phyloP scores from a whole-genome alignment of 73 alveolate genomes.

The Paramecium pentaurelia region DNA sequence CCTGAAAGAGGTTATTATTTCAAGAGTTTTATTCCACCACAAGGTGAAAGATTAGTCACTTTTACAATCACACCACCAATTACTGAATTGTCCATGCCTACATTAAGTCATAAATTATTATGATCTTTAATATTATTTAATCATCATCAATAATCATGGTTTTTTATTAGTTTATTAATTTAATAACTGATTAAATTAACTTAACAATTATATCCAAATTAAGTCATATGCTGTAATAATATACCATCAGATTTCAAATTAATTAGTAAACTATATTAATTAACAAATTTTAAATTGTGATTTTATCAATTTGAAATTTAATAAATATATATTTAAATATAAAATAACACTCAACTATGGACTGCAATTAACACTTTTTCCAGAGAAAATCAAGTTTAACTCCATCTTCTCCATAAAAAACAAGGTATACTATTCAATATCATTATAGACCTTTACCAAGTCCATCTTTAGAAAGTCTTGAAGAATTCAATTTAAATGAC shows the following conservation, averaged over 20 bases:
- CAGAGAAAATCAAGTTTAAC: background rate
- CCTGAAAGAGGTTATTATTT: slow-evolving; percentile 48
- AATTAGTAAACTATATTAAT: background rate
- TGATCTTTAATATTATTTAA: background rate
- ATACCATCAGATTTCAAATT: background rate
- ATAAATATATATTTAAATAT: background rate
- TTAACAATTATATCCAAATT: background rate
- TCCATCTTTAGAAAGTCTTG: background rate
- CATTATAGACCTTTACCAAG: background rate
- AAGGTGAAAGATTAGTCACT: background rate
- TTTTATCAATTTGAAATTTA: slow-evolving; percentile 14
- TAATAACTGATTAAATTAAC: background rate
- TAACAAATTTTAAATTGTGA: background rate
- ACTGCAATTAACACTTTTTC: background rate
- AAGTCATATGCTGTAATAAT: background rate
- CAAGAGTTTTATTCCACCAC: background rate
- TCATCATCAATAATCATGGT: background rate
- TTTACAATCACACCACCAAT: slow-evolving; percentile 17
- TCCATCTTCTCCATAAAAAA: slow-evolving; percentile 5
- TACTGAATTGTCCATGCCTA: background rate
- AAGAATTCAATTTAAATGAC: background rate
- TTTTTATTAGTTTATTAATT: background rate
- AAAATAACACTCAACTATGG: background rate
- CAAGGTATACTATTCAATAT: background rate
- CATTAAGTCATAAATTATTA: slow-evolving; percentile 3